phyloP scores from a whole-genome alignment of 2,329 filamentous ascomycete species.

The Byssothecium circinans region DNA sequence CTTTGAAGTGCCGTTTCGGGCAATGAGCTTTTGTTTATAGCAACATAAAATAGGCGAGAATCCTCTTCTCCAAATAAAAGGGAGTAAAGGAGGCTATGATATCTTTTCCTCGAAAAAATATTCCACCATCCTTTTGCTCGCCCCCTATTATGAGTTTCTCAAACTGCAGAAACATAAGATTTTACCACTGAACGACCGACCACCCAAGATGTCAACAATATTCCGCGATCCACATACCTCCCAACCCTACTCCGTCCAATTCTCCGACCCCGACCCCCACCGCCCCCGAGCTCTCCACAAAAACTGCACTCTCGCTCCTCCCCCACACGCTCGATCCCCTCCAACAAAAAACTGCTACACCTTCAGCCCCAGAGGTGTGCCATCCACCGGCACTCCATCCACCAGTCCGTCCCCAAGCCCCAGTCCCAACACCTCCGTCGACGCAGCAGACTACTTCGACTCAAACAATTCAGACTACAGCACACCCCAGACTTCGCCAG shows the following conservation, averaged over 20 bases:
- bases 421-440: background rate
- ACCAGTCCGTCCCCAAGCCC: background rate
- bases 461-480: no score
- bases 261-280: background rate
- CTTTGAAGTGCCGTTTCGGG: background rate
- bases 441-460: background rate
- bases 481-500: no score
- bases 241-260: background rate
- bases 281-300: background rate
- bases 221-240: background rate
- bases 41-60: no score
- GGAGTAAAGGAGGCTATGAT: no score
- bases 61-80: no score
- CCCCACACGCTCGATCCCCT: background rate
- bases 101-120: no score
- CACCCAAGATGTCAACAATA: background rate
- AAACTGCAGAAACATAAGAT: background rate
- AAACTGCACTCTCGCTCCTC: background rate
- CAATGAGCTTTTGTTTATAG: no score
- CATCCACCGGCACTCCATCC: background rate
- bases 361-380: no score
- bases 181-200: background rate
- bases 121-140: no score
- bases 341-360: background rate
- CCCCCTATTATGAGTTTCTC: no score